Evolutionary conservation across 2,329 filamentous ascomycete species (phyloP).

Genomic region (Calonectria pseudoturangicola): DNA sequence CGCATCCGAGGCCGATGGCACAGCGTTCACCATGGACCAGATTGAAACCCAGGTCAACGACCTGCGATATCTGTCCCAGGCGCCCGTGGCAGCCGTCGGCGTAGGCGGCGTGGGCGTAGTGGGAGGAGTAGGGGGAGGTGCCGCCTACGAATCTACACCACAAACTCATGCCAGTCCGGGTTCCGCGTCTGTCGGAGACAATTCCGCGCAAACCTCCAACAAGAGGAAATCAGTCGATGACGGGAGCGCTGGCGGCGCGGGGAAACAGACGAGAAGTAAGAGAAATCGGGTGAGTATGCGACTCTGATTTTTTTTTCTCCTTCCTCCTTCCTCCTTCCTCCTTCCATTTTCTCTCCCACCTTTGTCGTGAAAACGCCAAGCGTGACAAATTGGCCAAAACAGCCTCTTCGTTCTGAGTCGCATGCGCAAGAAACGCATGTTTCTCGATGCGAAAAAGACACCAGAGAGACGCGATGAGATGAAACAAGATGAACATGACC

Average conservation of each 20-base stretch:
- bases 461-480: constrained; percentile 33
- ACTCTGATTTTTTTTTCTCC: constrained; percentile 5
- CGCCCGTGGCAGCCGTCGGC: constrained; percentile 55
- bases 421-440: not conserved
- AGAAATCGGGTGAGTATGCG: constrained; percentile 71
- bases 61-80: constrained; percentile 70
- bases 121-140: constrained; percentile 48
- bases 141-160: constrained; percentile 58
- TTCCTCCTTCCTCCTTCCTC: not conserved
- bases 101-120: constrained; percentile 47
- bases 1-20: constrained; percentile 44
- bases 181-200: constrained; percentile 68
- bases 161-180: constrained; percentile 59
- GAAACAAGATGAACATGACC: constrained; percentile 35
- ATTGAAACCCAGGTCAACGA: constrained; percentile 73
- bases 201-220: constrained; percentile 65
- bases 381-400: constrained; percentile 3
- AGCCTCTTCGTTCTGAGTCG: not conserved
- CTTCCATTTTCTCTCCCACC: constrained; percentile 24
- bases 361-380: not conserved
- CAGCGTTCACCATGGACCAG: constrained; percentile 67
- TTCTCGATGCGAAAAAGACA: not conserved
- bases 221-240: constrained; percentile 66
- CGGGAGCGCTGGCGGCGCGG: constrained; percentile 53
- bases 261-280: constrained; percentile 75